Evolutionary conservation across 2,329 filamentous ascomycete genomes (phyloP), one percentile per base, ranked within the genome.

Genomic region (Fusarium ramigenum): DNA sequence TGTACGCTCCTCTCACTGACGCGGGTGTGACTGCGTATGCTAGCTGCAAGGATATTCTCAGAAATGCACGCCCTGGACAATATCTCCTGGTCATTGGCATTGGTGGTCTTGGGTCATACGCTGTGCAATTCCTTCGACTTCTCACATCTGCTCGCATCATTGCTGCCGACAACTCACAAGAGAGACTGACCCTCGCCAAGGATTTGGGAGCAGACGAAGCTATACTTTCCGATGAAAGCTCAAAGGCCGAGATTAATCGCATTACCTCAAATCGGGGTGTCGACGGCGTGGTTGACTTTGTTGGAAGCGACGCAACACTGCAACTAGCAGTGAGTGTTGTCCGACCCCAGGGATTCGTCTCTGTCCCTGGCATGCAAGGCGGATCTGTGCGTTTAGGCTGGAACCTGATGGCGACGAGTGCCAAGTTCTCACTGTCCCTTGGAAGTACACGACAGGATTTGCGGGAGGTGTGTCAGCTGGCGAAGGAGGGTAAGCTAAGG

Each of bases 401-500:
- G 47, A 50, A 50, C 8, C 3, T 50, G n/a, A 50, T 50, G 7
- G 47, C 30, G 21, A 50, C 47, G 16, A 34, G 47, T 34, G 47
- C 47, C 1, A 50, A 23, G 21, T 50, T 50, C 2, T 34, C 30
- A 7, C 7, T 34, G 0, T 50, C 47, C 0, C 47, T 50, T 23
- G 47, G 47, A 34, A 50, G 47, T 14, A 50, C 47, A 9, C n/a
- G 47, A 1, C 47, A 50, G n/a, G 47, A 50, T 2, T 23, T 50
- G 30, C 0, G 30, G 10, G 47, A 50, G n/a, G 47, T 50, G 10
- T 50, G 47, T 9, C 47, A 50, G 21, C 30, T 50, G 3, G 47
- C 47, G 7, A 32, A 7, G 5, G 30, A 50, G 3, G 47, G 47
- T 0, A 50, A 19, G 11, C 28, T 50, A 5, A 0, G n/a, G 0